Base-by-base conservation (phyloP, 345 rosid species). In the Erucastrum elatum region DNA sequence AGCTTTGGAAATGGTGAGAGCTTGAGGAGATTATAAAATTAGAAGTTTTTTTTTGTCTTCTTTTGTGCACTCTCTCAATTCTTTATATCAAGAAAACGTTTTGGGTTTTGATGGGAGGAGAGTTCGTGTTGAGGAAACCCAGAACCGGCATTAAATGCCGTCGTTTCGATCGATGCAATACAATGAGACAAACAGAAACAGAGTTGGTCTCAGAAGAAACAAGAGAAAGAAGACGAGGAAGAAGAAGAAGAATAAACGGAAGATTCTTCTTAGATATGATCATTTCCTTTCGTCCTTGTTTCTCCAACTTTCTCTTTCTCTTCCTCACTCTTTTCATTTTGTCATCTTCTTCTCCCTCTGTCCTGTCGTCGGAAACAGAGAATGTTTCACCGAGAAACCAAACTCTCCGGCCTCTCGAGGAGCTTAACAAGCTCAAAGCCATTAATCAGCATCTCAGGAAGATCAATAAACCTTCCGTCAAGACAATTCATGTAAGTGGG, bases 381-480 rank as follows among this genome's bases (percentile, higher is more conserved):
- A 65, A 70, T 53, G 71, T 70, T 61, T 80, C 64, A 1, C 78
- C 80, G 30, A 86, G 71, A 64, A 87, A 91, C 76, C 96, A 86
- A 81, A 86, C 90, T 76, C 84, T 95, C 64, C 86, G 86, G 53
- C 91, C 94, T 1, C 83, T 78, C 27, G 87, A 91, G 29, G 94
- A 89, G 86, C 79, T 89, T 21, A 77, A 76, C 37, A 91, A 85
- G 87, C 68, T 93, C 73, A 87, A 79, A 80, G 68, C 80, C 17
- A 83, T 91, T 66, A 82, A 74, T 71, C 79, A 89, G 25, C 93
- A 82, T 80, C 96, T 96, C 70, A 78, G 81, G 61, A 93, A 85
- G 85, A 85, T 96, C 85, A 96, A 93, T 93, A 96, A 93, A 86
- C 91, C 94, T 51, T 75, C 92, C 15, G 64, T 90, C 70, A 90